These are phyloP conservation scores for Xylariaceae sp. DNA, from an alignment of 2,329 filamentous ascomycete genomes.

Conservation along the genomic window DNA sequence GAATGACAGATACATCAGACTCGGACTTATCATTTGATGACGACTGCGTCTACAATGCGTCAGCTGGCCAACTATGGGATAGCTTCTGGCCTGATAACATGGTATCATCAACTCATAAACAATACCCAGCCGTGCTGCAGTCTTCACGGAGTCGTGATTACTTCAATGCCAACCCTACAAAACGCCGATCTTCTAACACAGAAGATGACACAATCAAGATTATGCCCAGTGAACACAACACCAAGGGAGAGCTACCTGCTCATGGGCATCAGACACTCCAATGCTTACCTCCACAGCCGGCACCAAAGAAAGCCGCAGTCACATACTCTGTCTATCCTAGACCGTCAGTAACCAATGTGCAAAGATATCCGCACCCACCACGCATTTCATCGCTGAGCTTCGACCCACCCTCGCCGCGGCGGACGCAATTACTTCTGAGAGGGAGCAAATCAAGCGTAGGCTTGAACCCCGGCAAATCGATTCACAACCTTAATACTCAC, in stretches of 20 bases:
- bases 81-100: conserved; percentile 51
- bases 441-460: conserved; percentile 34
- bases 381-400: conserved; percentile 40
- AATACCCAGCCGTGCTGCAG: conserved; percentile 29
- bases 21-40: conserved; percentile 59
- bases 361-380: conserved; percentile 41
- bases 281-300: conserved; percentile 24
- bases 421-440: conserved; percentile 32
- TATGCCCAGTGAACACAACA: conserved; percentile 19
- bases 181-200: conserved; percentile 12
- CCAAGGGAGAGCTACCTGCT: conserved; percentile 38
- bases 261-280: conserved; percentile 20
- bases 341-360: conserved; percentile 25
- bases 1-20: conserved; percentile 58
- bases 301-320: conserved; percentile 23
- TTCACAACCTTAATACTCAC: conserved; percentile 21
- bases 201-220: conserved; percentile 38
- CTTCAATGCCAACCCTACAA: conserved; percentile 26
- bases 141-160: conserved; percentile 27
- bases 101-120: conserved; percentile 14
- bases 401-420: conserved; percentile 34
- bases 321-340: conserved; percentile 53
- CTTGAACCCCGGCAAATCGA: conserved; percentile 28
- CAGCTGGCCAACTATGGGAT: conserved; percentile 56
- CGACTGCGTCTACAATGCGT: conserved; percentile 54